phyloP scores from a whole-genome alignment of 306 rosid genomes.

The Lathyrus aphaca region DNA sequence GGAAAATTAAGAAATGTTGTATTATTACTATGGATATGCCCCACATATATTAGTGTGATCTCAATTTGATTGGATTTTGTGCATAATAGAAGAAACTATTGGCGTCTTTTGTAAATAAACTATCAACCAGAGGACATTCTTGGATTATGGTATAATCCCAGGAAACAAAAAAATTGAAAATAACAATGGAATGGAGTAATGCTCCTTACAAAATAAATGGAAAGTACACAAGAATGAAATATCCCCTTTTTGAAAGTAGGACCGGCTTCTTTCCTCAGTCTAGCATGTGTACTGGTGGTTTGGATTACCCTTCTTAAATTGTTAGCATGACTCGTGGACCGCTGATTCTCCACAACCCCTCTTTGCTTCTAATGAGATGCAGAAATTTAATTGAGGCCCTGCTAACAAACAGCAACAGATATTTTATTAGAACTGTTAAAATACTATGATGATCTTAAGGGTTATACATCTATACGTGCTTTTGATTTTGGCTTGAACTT shows the following conservation, averaged over 20 bases:
- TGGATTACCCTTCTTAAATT: slow-evolving; percentile 1
- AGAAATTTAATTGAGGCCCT: background rate
- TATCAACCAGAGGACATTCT: background rate
- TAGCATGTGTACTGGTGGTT: background rate
- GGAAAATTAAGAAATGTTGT: background rate
- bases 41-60: background rate
- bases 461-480: background rate
- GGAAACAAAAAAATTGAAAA: background rate
- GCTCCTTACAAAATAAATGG: background rate
- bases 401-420: background rate
- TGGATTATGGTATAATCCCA: background rate
- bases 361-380: background rate
- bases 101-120: background rate
- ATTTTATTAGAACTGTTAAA: background rate
- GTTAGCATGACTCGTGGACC: background rate
- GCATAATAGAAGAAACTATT: background rate
- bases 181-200: background rate
- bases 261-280: background rate
- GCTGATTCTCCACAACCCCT: background rate
- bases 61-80: background rate
- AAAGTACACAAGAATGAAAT: background rate
- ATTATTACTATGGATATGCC: background rate
- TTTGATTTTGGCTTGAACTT: slow-evolving; percentile 33
- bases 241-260: background rate
- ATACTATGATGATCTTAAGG: slow-evolving; percentile 2